phyloP scores from a whole-genome alignment of 192 early-diverging fungal genomes.

The Linnemannia elongata region DNA sequence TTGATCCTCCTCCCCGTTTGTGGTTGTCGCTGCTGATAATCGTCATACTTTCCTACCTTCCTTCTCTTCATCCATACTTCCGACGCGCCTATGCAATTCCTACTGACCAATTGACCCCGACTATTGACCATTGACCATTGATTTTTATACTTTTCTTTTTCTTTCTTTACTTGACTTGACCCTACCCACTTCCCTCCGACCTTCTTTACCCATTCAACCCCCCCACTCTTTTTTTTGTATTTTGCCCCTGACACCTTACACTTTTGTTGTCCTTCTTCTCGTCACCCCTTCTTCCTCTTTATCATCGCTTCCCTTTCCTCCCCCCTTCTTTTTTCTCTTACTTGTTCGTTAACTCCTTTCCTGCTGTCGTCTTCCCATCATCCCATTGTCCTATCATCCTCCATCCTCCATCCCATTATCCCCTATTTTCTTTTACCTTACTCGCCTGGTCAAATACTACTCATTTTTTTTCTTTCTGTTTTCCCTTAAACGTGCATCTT shows the following conservation, averaged over 20 bases:
- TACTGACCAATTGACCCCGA: too few relatives aligned
- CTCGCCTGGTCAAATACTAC: not conserved
- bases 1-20: not conserved
- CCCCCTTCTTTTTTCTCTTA: not conserved
- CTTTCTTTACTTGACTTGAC: not conserved
- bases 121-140: not conserved
- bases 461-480: not conserved
- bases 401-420: not conserved
- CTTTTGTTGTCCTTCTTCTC: not conserved
- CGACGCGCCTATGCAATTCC: not conserved
- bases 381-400: too few relatives aligned
- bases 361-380: not conserved
- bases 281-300: not conserved
- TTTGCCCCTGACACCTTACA: not conserved
- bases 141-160: not conserved
- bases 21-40: too few relatives aligned
- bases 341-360: not conserved
- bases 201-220: not conserved
- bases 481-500: not conserved
- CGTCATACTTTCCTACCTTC: too few relatives aligned
- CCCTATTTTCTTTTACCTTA: constrained; percentile 13
- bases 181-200: too few relatives aligned
- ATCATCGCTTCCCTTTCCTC: not conserved
- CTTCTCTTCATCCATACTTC: too few relatives aligned
- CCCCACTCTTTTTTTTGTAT: not conserved